Base-by-base conservation (phyloP, 1,284 basidiomycete species). In the Irpex rosettiformis region DNA sequence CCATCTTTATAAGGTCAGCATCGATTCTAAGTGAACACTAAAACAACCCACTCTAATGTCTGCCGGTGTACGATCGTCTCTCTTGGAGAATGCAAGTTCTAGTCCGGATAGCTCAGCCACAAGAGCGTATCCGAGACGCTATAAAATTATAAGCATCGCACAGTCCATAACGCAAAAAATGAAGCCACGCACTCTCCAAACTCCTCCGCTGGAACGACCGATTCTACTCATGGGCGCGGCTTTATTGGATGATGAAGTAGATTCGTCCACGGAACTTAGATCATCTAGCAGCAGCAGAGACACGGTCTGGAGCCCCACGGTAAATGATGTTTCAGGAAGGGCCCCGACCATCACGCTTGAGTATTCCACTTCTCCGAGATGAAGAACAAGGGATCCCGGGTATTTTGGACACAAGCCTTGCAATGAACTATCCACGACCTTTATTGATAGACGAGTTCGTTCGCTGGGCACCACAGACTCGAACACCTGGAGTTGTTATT, bases 391-490 rank as follows among this genome's bases (percentile, higher is more conserved):
- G 0, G 85, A 84, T 13, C 93, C 92, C 1, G 80, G 76, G 65
- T 88, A 74, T 0, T 69, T 80, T 2, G 83, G 81, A 0, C 87
- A 82, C n/a, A 83, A 75, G 1, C 83, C 62, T 53, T 86, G 84
- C 22, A 91, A 65, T 0, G 91, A 91, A 5, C 84, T 82, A 64
- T 94, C 88, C n/a, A 77, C 63, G n/a, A 94, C 64, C 56, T 79
- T 81, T 18, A 95, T 60, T 4, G 78, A 75, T 27, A 98, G 75
- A 4, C 79, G 77, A 1, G 94, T 97, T 29, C 91, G 77, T 70
- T 98, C 96, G 61, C 85, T 95, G 0, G 96, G 96, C 21, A 94
- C 86, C 11, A 98, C 94, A 49, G 94, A 84, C 70, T 97, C 95
- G 69, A 99, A 98, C 0, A 91, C 90, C 86, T 94, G 61, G 0